A percentile compares a stretch with the other conserved stretches of the same genome.
Conservation (phyloP, 495 filamentous ascomycete species). For the Pyrenula aspistea region DNA sequence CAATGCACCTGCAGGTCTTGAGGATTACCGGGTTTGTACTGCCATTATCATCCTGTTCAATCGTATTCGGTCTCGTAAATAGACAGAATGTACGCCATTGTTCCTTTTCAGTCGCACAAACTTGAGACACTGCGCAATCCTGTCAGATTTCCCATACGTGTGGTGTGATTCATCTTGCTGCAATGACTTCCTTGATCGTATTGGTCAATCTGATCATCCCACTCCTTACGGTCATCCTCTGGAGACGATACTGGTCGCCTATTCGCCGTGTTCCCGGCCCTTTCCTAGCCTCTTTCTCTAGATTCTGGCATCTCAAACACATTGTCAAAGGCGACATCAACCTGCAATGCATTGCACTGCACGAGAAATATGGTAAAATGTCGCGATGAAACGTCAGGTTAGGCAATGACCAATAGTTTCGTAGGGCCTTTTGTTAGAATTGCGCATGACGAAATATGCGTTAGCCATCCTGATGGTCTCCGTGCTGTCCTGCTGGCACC, state of each 20-base stretch:
- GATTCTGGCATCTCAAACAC: slow-evolving; percentile 25
- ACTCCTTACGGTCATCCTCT: neutral
- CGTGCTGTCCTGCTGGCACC: slow-evolving; percentile 17
- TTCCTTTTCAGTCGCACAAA: no score
- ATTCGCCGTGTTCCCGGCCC: slow-evolving; percentile 28
- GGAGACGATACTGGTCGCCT: slow-evolving; percentile 12
- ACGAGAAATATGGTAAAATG: neutral
- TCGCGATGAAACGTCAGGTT: slow-evolving; percentile 46
- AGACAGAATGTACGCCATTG: no score
- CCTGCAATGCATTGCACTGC: slow-evolving; percentile 16
- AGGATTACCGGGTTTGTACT: no score
- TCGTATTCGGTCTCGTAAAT: no score
- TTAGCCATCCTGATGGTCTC: slow-evolving; percentile 32
- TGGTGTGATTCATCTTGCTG: no score
- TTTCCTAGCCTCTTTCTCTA: slow-evolving; percentile 26
- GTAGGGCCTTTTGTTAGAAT: slow-evolving; percentile 36
- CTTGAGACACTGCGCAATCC: no score
- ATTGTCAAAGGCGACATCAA: slow-evolving; percentile 28
- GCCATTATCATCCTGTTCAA: no score
- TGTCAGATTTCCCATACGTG: no score
- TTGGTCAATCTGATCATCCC: neutral
- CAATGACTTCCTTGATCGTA: neutral
- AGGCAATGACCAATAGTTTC: slow-evolving; percentile 51
- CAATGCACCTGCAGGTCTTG: no score
- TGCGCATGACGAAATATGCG: slow-evolving; percentile 33